Evolutionary conservation across 352 stramenopile genomes (phyloP), one percentile per base, ranked within the genome.

Genomic region (Bremia lactucae): DNA sequence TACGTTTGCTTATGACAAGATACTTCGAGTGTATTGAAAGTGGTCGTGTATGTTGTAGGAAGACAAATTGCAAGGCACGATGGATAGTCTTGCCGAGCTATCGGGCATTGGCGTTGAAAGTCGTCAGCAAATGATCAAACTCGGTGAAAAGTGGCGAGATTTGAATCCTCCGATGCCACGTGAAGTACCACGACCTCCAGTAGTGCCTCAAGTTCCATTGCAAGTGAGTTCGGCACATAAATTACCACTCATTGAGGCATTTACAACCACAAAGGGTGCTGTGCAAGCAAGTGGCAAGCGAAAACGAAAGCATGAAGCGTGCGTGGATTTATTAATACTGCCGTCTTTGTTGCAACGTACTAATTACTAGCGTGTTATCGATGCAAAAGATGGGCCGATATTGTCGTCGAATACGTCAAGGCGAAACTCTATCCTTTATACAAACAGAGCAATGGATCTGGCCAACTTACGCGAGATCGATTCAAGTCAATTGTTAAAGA

Each of bases 401-500:
- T 59, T 7, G 73, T 73, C 6, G 68, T 88, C n/a, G 68, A 78
- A 34, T 87, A 89, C 23, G 73, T 89, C 8, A 92, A 89, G 31
- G 54, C 49, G 0, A 88, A 88, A 46, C 36, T 92, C 15, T 88
- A 92, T 42, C 79, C 79, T 0, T 43, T 83, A 2, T 88, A 88
- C 62, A 87, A 87, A 20, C 55, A 79, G 13, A 63, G 49, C 24
- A 59, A 58, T 14, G 67, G 70, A 2, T 38, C 41, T 16, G 52
- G 46, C n/a, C 65, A 69, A 11, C 62, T 92, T 37, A 72, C 76
- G 3, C 77, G 80, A 51, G 79, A 92, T 20, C 65, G 62, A 0
- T 92, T 87, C 49, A 92, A 87, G 36, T 29, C 40, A n/a, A 79
- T 92, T 21, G 74, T 87, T 2, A 87, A 83, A 49, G 53, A 84